These are phyloP conservation scores for Mycena galericulata DNA, from an alignment of 768 basidiomycete species.

Conservation along the genomic window DNA sequence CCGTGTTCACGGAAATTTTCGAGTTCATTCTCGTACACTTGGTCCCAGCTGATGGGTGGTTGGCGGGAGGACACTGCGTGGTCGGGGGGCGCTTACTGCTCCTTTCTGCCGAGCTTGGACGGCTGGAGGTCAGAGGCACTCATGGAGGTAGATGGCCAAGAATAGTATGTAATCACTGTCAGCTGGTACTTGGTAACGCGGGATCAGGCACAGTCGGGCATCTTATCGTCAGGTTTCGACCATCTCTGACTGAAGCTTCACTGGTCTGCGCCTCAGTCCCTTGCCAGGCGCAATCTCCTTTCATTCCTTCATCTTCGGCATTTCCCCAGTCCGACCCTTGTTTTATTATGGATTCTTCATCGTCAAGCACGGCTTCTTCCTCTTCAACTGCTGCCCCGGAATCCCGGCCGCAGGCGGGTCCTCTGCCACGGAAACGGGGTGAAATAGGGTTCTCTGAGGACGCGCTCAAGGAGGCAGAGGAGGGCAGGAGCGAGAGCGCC, in stretches of 20 bases:
- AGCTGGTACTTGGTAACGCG: no score
- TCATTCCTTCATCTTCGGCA: constrained; percentile 37
- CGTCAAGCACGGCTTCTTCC: constrained; percentile 28
- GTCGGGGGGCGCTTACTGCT: constrained; percentile 65
- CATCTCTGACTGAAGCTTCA: constrained; percentile 26
- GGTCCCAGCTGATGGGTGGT: constrained; percentile 72
- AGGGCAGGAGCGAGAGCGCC: constrained; percentile 33
- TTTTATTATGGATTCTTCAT: constrained; percentile 25
- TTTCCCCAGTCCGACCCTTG: constrained; percentile 35
- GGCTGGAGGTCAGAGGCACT: constrained; percentile 64
- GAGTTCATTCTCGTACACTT: constrained; percentile 78
- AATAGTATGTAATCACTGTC: no score
- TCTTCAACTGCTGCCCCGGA: constrained; percentile 36
- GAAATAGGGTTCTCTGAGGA: constrained; percentile 71
- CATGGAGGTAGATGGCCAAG: constrained; percentile 37
- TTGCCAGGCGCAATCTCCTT: constrained; percentile 60
- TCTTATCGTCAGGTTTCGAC: constrained; percentile 8
- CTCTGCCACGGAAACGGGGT: constrained; percentile 72
- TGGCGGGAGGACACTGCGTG: not conserved
- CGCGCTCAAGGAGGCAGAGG: constrained; percentile 42
- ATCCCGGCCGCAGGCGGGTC: constrained; percentile 64
- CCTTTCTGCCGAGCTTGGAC: constrained; percentile 83
- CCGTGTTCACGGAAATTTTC: constrained; percentile 80
- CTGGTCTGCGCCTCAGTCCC: constrained; percentile 34
- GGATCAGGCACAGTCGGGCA: not conserved